Evolutionary conservation across 2,329 filamentous ascomycete species (phyloP), one percentile per base, ranked within the genome.

Genomic region (Colletotrichum musicola): DNA sequence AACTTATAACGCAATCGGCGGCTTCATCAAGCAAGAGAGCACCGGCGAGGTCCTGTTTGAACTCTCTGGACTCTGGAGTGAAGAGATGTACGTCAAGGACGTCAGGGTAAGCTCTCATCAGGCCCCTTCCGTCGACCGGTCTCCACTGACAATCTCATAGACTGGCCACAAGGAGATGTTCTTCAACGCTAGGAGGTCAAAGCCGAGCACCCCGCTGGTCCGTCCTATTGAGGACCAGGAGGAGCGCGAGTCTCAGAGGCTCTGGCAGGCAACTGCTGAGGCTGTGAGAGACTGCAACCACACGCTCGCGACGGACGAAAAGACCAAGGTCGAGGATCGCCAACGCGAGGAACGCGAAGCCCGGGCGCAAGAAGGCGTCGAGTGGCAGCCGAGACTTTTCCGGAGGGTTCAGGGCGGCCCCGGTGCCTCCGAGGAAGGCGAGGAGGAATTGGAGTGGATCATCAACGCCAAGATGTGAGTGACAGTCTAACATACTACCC

Each of bases 1-100:
- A 7, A 96, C 93, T 1, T 99, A 99, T 81, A 98, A 99, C 77
- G 94, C 94, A 44, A 97, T 99, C 75, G 94, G 94, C 9, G 96
- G 96, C 9, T 90, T 86, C 47, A 97, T 99, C 81, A 97, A 92
- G 80, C 93, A 95, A 73, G 93, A 95, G 72, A 90, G 91, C 76
- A 95, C 93, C 0, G 94, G 93, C 40, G 95, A 98, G 79, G 82
- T 91, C 6, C 85, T 98, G n/a, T 98, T 90, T 76, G 96, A 99
- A 79, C 85, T 99, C 6, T 97, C 93, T 1, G 96, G 96, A 1
- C 83, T 95, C 63, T 99, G 96, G 96, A 96, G 92, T 73, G 93
- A 93, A 64, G 93, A 98, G 78, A 99, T 99, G 95, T 91, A 87
- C 73, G 92, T 98, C 76, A 97, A 95, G 79, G 88, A 97, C 77